Base-by-base conservation (phyloP, 495 filamentous ascomycete genomes). In the Daldinia concentrica region DNA sequence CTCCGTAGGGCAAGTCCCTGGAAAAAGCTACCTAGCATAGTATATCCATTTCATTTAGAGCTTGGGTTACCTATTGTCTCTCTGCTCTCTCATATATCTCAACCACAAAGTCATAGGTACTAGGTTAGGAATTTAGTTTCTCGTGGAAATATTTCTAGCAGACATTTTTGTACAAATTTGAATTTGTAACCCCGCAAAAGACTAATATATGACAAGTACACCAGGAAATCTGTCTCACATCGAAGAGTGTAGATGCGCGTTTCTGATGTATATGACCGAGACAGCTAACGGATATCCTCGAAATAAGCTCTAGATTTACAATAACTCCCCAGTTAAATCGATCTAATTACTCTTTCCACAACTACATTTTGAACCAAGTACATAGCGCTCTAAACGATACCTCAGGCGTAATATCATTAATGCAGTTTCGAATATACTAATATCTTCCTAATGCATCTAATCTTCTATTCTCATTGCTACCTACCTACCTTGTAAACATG, bases 201-300 rank as follows among this genome's bases (percentile, higher is more conserved):
- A 26, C 4, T 39, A 62, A 65, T 56, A 37, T 29, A 58, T 69
- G 24, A 54, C 43, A 62, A 24, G 50, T 62, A 66, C 17, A 69
- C 54, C 11, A 30, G 36, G 22, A 50, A 43, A 15, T 66, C 22
- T 72, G 69, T 72, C 60, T 68, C 55, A 68, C 29, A 4, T 48
- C 4, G 11, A 58, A 66, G 58, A 15, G 34, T 50, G 39, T 60
- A 36, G 45, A 17, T 36, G 26, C 43, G 52, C 32, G 22, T 56
- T 39, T 62, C 59, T 34, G 19, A 45, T 62, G 58, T 66, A 73
- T 69, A 68, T 62, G 71, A 66, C 71, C 71, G 71, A 73, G 71
- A 73, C 71, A 73, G n/a, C 51, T 15, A 66, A 65, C 50, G n/a
- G 22, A 22, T 17, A 64, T 26, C 48, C 17, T 57, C 61, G 32